Evolutionary conservation across 176 grass and related monocot species (phyloP).

Genomic region (Paspalum vaginatum): DNA sequence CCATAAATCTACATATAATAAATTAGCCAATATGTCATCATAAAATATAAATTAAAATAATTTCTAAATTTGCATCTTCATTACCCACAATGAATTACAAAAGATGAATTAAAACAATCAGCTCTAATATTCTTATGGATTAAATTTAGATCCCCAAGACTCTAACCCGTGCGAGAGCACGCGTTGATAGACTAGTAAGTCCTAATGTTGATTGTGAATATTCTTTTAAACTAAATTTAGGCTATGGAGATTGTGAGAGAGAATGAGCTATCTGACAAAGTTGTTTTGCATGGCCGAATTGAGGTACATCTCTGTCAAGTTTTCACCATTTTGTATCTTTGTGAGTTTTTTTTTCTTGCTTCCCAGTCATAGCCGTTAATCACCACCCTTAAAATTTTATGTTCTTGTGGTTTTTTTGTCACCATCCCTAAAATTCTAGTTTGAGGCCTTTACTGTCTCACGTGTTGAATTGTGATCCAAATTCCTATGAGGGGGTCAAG

Average conservation of each 20-base stretch:
- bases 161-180: too few species aligned
- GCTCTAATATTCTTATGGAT: too few species aligned
- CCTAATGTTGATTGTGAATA: constrained; percentile 26
- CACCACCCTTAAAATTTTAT: constrained; percentile 13
- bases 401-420: constrained; percentile 1
- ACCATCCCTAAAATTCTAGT: constrained; percentile 24
- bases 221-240: constrained; percentile 53
- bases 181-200: too few species aligned
- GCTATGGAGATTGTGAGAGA: constrained; percentile 93
- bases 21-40: too few species aligned
- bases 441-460: constrained; percentile 1
- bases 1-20: too few species aligned
- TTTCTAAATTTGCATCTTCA: too few species aligned
- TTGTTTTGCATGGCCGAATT: constrained; percentile 87
- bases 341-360: constrained; percentile 11
- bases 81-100: too few species aligned
- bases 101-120: too few species aligned
- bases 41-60: too few species aligned
- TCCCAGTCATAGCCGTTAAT: background rate
- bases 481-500: too few species aligned
- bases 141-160: too few species aligned
- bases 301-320: constrained; percentile 59
- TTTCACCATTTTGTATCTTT: constrained; percentile 29
- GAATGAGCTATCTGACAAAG: constrained; percentile 89
- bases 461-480: too few species aligned